These are phyloP conservation scores for Datura wrightii DNA, from an alignment of 257 asterid genomes.

Conservation along the genomic window DNA sequence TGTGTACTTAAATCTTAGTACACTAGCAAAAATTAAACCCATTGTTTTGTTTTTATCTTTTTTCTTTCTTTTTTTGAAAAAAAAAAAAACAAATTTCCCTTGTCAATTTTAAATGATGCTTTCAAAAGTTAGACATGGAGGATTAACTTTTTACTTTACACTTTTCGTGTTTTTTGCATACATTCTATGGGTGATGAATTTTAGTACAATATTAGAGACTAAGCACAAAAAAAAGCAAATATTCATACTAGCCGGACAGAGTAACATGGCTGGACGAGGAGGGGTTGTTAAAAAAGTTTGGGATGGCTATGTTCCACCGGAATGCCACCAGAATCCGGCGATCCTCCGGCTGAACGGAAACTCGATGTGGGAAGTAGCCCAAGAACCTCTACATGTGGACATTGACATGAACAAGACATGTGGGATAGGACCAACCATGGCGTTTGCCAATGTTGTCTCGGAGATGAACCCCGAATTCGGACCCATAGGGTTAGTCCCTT, in stretches of 20 bases:
- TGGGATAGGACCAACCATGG: conserved; percentile 29
- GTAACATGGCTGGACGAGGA: conserved; percentile 34
- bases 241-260: conserved; percentile 28
- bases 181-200: background rate
- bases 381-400: conserved; percentile 14
- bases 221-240: conserved; percentile 1
- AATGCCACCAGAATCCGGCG: background rate
- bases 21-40: background rate
- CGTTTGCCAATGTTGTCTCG: conserved; percentile 1
- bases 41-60: background rate
- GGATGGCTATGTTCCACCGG: conserved; percentile 8
- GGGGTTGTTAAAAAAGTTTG: conserved; percentile 8
- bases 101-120: background rate
- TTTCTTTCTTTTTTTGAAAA: background rate
- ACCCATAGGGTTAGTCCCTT: conserved; percentile 17
- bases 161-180: background rate
- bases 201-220: background rate
- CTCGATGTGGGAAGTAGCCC: conserved; percentile 27
- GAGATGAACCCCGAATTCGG: background rate
- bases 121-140: background rate
- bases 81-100: background rate
- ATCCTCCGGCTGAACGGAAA: conserved; percentile 12
- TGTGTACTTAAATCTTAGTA: background rate
- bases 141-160: background rate
- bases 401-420: conserved; percentile 25